These are phyloP conservation scores for Claviceps capensis DNA, from an alignment of 2,329 filamentous ascomycete species.

Conservation along the genomic window DNA sequence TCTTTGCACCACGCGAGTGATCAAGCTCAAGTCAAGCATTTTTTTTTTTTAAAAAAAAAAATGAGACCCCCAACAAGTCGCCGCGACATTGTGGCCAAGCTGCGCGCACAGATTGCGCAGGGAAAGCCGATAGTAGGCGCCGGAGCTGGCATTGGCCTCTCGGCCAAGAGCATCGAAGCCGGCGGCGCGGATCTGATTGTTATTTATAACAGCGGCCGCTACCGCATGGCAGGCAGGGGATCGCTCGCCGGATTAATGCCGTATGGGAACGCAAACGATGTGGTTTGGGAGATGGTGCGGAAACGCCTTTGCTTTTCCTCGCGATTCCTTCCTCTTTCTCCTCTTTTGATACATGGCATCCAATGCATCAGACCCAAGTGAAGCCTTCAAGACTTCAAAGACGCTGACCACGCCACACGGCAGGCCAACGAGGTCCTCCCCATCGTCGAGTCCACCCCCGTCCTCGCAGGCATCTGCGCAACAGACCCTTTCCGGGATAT, in stretches of 20 bases:
- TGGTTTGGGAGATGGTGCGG: constrained; percentile 53
- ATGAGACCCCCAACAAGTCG: constrained; percentile 47
- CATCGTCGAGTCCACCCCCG: constrained; percentile 47
- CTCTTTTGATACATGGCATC: background rate
- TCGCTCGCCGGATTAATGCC: constrained; percentile 58
- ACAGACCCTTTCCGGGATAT: constrained; percentile 57
- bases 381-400: too few species aligned
- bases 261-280: constrained; percentile 56
- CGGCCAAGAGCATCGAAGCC: constrained; percentile 55
- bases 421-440: constrained; percentile 52
- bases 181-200: constrained; percentile 58
- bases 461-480: constrained; percentile 57
- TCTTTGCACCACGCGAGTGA: background rate
- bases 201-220: constrained; percentile 59
- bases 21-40: too few species aligned
- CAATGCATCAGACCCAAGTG: background rate
- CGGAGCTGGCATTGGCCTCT: constrained; percentile 55
- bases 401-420: too few species aligned
- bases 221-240: constrained; percentile 58
- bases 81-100: constrained; percentile 37
- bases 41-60: constrained; percentile 16
- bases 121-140: constrained; percentile 52
- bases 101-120: constrained; percentile 39
- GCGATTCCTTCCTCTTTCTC: too few species aligned
- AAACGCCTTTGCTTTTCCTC: background rate